Conservation (phyloP, 1,139 yeast species). For the Lizanozyma gosingica region DNA sequence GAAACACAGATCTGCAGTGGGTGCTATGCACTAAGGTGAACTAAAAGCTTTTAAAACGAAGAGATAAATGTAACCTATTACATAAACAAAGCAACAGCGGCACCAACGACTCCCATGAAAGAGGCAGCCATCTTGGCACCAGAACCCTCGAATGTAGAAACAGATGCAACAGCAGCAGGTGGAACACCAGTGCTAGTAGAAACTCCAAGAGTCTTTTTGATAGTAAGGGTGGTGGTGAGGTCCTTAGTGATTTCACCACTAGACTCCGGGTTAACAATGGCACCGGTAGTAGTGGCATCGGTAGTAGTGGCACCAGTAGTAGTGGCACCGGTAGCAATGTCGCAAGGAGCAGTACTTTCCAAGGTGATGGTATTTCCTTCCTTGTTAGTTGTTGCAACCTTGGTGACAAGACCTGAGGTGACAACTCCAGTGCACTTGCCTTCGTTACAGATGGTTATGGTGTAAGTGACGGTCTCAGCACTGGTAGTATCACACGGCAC, state of each 20-base stretch:
- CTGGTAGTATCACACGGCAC: neutral
- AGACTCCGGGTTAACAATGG: too few relatives aligned
- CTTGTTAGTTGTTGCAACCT: neutral
- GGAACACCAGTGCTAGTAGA: neutral
- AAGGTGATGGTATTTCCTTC: neutral
- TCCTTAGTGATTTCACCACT: too few relatives aligned
- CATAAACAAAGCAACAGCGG: neutral
- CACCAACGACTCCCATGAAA: neutral
- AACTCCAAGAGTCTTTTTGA: too few relatives aligned
- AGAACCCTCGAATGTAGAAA: neutral
- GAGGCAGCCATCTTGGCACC: neutral
- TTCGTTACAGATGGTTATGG: constrained; percentile 27
- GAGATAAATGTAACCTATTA: neutral
- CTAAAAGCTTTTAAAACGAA: too few relatives aligned
- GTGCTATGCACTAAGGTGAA: too few relatives aligned
- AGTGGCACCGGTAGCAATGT: neutral
- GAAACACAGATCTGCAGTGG: too few relatives aligned
- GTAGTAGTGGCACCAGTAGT: neutral
- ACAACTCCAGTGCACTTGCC: constrained; percentile 14
- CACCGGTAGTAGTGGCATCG: too few relatives aligned
- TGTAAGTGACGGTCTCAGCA: too few relatives aligned
- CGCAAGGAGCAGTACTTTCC: neutral
- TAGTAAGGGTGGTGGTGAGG: too few relatives aligned
- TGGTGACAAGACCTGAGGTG: constrained; percentile 1
- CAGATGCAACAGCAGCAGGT: neutral